phyloP scores from a whole-genome alignment of 495 filamentous ascomycete genomes.

The Hypoxylon trugodes region DNA sequence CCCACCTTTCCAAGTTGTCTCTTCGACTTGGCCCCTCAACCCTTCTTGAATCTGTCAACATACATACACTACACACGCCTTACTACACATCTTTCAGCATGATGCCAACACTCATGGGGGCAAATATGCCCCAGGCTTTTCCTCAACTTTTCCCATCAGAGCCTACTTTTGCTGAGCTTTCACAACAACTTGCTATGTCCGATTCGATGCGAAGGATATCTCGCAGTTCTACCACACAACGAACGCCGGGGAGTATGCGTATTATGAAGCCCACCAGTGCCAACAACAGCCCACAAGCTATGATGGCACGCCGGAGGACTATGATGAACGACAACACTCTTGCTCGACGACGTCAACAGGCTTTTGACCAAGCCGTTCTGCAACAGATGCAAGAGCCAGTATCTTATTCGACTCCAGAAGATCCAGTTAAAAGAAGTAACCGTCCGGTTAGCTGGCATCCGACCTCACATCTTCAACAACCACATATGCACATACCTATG shows the following conservation, averaged over 20 bases:
- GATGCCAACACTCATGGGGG: slow-evolving; percentile 42
- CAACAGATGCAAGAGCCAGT: slow-evolving; percentile 45
- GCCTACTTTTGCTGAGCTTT: slow-evolving; percentile 49
- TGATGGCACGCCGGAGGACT: slow-evolving; percentile 62
- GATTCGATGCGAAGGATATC: slow-evolving; percentile 51
- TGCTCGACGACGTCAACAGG: slow-evolving; percentile 47
- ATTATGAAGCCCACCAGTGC: slow-evolving; percentile 74
- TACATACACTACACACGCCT: slow-evolving; percentile 9
- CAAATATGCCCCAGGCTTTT: slow-evolving; percentile 28
- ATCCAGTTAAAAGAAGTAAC: slow-evolving; percentile 44
- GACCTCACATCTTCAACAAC: slow-evolving; percentile 51
- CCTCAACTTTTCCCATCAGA: slow-evolving; percentile 43
- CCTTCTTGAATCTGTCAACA: slow-evolving; percentile 13
- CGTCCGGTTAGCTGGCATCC: slow-evolving; percentile 80
- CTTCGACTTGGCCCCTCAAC: background rate
- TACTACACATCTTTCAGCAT: slow-evolving; percentile 30
- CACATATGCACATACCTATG: slow-evolving; percentile 49
- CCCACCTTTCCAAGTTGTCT: slow-evolving; percentile 17
- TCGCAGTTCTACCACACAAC: slow-evolving; percentile 51
- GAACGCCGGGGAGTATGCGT: slow-evolving; percentile 56
- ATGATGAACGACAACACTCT: slow-evolving; percentile 60
- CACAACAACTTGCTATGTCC: slow-evolving; percentile 47
- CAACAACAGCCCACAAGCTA: slow-evolving; percentile 71
- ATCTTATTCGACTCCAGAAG: slow-evolving; percentile 44
- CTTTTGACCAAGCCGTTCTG: slow-evolving; percentile 46